Base-by-base conservation (phyloP, 2,329 filamentous ascomycete genomes). In the Colletotrichum cuscutae region DNA sequence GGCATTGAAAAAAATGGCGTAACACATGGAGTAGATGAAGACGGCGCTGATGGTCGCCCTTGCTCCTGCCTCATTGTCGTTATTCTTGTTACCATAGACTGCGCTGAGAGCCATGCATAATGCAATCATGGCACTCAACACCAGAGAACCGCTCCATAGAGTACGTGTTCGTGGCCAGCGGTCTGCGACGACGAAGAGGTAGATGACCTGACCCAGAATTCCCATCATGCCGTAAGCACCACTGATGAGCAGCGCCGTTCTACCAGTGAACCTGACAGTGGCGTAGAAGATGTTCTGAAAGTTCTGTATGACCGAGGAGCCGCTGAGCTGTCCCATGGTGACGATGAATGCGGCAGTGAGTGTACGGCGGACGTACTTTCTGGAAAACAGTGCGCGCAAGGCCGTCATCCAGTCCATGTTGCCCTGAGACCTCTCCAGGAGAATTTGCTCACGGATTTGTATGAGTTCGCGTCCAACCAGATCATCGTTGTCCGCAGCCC, bases 261-360 rank as follows among this genome's bases (percentile, higher is more conserved):
- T 83, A 76, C 86, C 86, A 68, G 86, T 84, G 26, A 87, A 85
- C 74, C 84, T 85, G 64, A 88, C 81, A 26, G 84, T 81, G 72
- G 83, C 82, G 59, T 83, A 82, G 46, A 81, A 74, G n/a, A 82
- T 72, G 3, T 71, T 76, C 57, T 82, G 80, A 69, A 78, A 82
- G 72, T 80, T 81, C 62, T 82, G 80, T 26, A 82, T 79, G 22
- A 80, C 75, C 22, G 64, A 65, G 4, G 60, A 65, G 9, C 60
- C 67, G 2, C 76, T 78, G 12, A 82, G 76, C 67, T 80, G 78
- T 46, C 76, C 78, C 74, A 82, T 78, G 28, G 78, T 77, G 63
- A 80, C 76, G 11, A 79, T 79, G 65, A 82, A 75, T 57, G 77
- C 78, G 35, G 75, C 79, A 1, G 79, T 68, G 0, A 78, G 67